Percentiles rank a stretch among this genome's conserved stretches.
Conservation (phyloP, 2,329 filamentous ascomycete genomes). For the Coniella lustricola region DNA sequence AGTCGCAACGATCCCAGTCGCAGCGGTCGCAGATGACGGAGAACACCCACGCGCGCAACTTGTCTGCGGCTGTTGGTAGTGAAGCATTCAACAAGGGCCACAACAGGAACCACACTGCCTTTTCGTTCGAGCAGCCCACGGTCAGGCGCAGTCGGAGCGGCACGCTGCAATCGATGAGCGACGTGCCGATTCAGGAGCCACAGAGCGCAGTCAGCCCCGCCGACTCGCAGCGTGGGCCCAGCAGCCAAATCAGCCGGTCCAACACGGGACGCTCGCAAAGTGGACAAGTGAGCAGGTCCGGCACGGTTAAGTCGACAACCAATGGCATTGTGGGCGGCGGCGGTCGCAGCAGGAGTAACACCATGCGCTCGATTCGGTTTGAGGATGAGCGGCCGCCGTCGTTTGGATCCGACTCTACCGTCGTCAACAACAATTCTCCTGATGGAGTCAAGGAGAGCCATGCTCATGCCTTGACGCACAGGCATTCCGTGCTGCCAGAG, state of each 20-base stretch:
- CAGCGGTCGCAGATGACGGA: constrained; percentile 25
- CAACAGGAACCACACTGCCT: constrained; percentile 13
- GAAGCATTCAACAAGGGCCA: not conserved
- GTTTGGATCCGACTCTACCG: constrained; percentile 13
- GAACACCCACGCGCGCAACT: not conserved
- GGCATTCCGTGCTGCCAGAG: not conserved
- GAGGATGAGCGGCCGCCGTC: constrained; percentile 11
- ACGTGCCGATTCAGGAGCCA: constrained; percentile 16
- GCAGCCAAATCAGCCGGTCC: constrained; percentile 11
- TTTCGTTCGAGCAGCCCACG: constrained; percentile 11
- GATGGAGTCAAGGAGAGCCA: not conserved
- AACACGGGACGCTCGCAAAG: not conserved
- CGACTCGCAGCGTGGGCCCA: not conserved
- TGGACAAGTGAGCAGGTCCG: constrained; percentile 7
- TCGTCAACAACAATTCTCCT: constrained; percentile 3
- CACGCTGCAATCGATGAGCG: constrained; percentile 23
- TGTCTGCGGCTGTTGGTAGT: constrained; percentile 2
- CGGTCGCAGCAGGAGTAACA: constrained; percentile 8
- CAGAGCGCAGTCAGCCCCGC: not conserved
- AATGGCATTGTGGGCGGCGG: constrained; percentile 2
- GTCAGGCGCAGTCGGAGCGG: constrained; percentile 2
- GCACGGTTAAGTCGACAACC: not conserved
- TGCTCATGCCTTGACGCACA: not conserved
- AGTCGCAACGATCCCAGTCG: constrained; percentile 1
- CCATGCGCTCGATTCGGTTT: constrained; percentile 6